Evolutionary conservation across 306 rosid genomes (phyloP).

Genomic region (Senna tora): DNA sequence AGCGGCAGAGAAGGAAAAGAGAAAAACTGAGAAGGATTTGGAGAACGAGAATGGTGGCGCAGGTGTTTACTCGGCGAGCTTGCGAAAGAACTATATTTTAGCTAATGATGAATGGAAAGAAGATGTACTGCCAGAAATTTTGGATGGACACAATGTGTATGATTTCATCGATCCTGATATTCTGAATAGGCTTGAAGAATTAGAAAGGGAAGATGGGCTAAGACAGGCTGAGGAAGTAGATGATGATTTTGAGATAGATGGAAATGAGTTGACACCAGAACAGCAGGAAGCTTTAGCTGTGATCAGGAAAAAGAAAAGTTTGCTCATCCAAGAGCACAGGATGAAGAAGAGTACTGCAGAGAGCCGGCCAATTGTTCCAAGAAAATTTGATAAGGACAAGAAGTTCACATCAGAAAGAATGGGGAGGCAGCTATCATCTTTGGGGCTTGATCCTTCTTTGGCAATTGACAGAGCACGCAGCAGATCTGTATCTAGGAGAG

Average conservation of each 20-base stretch:
- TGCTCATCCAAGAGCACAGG: conserved; percentile 76
- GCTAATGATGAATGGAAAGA: conserved; percentile 90
- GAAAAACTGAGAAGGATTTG: conserved; percentile 71
- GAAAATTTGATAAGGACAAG: conserved; percentile 74
- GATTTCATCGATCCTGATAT: conserved; percentile 87
- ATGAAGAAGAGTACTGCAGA: conserved; percentile 88
- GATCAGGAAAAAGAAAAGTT: conserved; percentile 72
- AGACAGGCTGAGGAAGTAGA: conserved; percentile 55
- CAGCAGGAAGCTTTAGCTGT: conserved; percentile 64
- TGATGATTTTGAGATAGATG: conserved; percentile 75
- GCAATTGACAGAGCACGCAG: conserved; percentile 77
- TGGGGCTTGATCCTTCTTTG: conserved; percentile 72
- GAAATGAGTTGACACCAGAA: conserved; percentile 62
- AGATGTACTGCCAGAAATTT: conserved; percentile 78
- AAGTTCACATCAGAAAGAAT: conserved; percentile 68
- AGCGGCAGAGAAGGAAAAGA: conserved; percentile 66
- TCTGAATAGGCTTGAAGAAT: conserved; percentile 72
- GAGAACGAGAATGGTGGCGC: conserved; percentile 95
- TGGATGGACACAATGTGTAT: conserved; percentile 88
- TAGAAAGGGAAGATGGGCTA: conserved; percentile 80
- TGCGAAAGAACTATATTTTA: conserved; percentile 72
- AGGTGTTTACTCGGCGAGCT: conserved; percentile 83
- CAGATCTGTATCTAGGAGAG: conserved; percentile 56
- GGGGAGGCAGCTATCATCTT: conserved; percentile 78
- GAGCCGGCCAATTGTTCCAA: conserved; percentile 78